These are phyloP conservation scores for Mycosphaerella sp. DNA, from an alignment of 2,329 filamentous ascomycete genomes.

Conservation along the genomic window DNA sequence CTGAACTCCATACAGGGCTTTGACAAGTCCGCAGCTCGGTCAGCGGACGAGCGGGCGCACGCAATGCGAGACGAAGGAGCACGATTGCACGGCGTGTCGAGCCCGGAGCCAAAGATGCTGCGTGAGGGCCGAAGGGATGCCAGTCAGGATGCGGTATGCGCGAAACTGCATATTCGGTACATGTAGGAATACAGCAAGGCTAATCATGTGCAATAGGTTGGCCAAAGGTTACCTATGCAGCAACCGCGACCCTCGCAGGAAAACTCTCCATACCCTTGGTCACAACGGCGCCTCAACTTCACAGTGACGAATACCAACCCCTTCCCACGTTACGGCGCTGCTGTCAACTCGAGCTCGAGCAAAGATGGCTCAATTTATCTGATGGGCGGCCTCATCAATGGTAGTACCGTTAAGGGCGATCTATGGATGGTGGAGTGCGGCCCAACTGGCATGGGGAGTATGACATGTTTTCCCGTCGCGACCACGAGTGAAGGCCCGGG, in stretches of 20 bases:
- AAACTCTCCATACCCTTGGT: slow-evolving; percentile 84
- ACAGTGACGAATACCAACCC: slow-evolving; percentile 74
- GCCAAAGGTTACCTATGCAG: slow-evolving; percentile 27
- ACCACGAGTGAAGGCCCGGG: slow-evolving; percentile 92
- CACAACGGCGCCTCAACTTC: slow-evolving; percentile 80
- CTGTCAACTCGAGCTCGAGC: slow-evolving; percentile 84
- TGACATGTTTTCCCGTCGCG: slow-evolving; percentile 85
- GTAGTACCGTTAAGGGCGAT: slow-evolving; percentile 92
- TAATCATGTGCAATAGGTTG: slow-evolving; percentile 8
- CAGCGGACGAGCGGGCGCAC: slow-evolving; percentile 16
- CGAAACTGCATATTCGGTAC: neutral
- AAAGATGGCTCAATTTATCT: slow-evolving; percentile 97
- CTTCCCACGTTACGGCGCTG: slow-evolving; percentile 93
- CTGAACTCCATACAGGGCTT: slow-evolving; percentile 23
- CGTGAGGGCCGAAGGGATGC: slow-evolving; percentile 21
- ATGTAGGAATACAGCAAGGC: slow-evolving; percentile 30
- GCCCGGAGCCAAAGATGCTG: slow-evolving; percentile 25
- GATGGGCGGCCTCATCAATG: slow-evolving; percentile 94
- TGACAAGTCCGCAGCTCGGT: slow-evolving; percentile 8
- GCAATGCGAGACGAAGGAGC: slow-evolving; percentile 13
- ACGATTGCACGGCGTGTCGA: slow-evolving; percentile 23
- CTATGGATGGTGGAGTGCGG: slow-evolving; percentile 96
- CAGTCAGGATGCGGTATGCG: slow-evolving; percentile 25
- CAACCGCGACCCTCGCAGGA: slow-evolving; percentile 49
- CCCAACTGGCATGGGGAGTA: slow-evolving; percentile 50